A percentile compares a stretch with the other conserved stretches of the same genome.
Evolutionary conservation across 2,329 filamentous ascomycete genomes (phyloP).

Genomic region (Chaetomium sp.): DNA sequence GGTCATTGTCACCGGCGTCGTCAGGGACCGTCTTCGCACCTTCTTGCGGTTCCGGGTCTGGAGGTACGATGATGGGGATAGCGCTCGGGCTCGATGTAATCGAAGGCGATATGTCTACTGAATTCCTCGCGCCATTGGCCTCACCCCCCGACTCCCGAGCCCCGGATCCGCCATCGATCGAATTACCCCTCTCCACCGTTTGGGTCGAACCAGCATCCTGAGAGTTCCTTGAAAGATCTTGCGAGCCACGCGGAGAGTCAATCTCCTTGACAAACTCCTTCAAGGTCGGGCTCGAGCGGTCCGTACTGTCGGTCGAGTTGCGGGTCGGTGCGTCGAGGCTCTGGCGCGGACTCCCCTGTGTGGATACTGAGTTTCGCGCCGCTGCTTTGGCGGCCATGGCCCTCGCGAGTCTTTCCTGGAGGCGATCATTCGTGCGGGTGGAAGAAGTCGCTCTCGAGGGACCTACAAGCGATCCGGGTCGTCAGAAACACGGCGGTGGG

Average conservation of each 20-base stretch:
- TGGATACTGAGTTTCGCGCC: constrained; percentile 41
- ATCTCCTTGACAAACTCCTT: constrained; percentile 30
- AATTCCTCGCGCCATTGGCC: constrained; percentile 14
- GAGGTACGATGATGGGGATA: neutral
- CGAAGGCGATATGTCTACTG: constrained; percentile 16
- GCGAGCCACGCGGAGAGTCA: constrained; percentile 34
- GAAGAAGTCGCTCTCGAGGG: constrained; percentile 67
- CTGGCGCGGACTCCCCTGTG: constrained; percentile 46
- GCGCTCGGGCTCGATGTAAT: constrained; percentile 1
- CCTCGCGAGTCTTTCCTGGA: constrained; percentile 87
- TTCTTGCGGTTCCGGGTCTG: neutral
- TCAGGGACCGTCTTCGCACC: constrained; percentile 6
- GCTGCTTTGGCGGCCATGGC: constrained; percentile 73
- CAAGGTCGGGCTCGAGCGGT: constrained; percentile 25
- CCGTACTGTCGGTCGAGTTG: constrained; percentile 39
- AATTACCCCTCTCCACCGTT: neutral
- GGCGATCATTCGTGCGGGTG: constrained; percentile 70
- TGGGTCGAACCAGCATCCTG: constrained; percentile 17
- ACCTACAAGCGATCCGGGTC: constrained; percentile 38
- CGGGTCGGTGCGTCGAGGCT: constrained; percentile 44
- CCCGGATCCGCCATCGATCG: constrained; percentile 9
- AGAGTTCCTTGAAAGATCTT: constrained; percentile 32
- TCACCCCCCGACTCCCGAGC: constrained; percentile 7
- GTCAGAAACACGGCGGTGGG: constrained; percentile 27
- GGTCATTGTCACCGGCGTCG: constrained; percentile 43